Conservation (phyloP, 2,329 filamentous ascomycete species). For the Aspergillus neoniger region DNA sequence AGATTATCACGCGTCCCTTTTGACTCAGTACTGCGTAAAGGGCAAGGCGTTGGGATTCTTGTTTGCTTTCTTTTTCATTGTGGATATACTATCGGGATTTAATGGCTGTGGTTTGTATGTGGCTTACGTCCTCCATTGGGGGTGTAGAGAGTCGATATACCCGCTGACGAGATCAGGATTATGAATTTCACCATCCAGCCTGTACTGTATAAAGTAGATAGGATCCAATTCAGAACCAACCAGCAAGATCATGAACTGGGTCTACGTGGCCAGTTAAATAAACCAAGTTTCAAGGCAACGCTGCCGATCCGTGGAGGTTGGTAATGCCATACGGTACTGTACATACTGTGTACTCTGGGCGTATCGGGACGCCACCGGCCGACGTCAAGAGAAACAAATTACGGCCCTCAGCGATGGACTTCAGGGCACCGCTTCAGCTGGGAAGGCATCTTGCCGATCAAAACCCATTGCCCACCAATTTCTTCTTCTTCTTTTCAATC, state of each 20-base stretch:
- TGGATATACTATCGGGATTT: not conserved
- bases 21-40: not conserved
- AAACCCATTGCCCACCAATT: not conserved
- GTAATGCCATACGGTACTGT: not conserved
- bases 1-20: not conserved
- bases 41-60: not conserved
- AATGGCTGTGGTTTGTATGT: not conserved
- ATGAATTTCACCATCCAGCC: not conserved
- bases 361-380: conserved; percentile 4
- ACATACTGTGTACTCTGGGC: not conserved
- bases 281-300: not conserved
- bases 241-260: not conserved
- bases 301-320: not conserved
- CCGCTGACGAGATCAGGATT: not conserved
- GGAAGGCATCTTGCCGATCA: conserved; percentile 9
- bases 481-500: conserved; percentile 3
- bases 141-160: not conserved
- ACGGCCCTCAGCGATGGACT: not conserved
- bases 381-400: conserved; percentile 3
- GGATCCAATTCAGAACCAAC: not conserved
- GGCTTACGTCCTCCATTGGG: not conserved
- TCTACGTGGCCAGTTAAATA: not conserved
- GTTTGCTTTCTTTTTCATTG: not conserved
- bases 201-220: not conserved
- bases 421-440: not conserved